A percentile compares a stretch with the other conserved stretches of the same genome.
Conservation (phyloP, 2,329 filamentous ascomycete species). For the Phialophora chinensis region DNA sequence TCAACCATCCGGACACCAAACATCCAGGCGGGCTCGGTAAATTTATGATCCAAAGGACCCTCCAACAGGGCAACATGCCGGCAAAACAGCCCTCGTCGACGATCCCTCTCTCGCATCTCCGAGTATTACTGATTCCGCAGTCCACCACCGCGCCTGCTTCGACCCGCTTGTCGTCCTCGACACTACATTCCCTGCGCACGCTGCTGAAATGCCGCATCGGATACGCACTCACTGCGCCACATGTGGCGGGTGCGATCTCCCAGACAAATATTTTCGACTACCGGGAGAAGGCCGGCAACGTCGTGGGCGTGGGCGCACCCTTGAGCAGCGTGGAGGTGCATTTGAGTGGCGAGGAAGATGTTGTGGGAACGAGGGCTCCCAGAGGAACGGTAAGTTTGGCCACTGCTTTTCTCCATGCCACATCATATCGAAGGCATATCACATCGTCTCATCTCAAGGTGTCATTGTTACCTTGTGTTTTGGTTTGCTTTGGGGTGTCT, state of each 20-base stretch:
- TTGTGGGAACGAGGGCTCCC: constrained; percentile 47
- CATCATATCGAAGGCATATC: background rate
- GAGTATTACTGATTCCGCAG: constrained; percentile 80
- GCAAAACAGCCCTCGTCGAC: constrained; percentile 62
- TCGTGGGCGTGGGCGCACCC: constrained; percentile 74
- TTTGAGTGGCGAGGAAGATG: constrained; percentile 53
- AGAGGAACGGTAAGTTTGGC: constrained; percentile 65
- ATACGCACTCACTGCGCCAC: constrained; percentile 80
- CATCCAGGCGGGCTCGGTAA: constrained; percentile 27
- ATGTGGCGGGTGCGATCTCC: constrained; percentile 85
- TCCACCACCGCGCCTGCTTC: constrained; percentile 65
- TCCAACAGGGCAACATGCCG: constrained; percentile 59
- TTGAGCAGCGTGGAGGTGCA: constrained; percentile 79
- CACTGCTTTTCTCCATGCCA: background rate
- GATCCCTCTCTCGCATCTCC: constrained; percentile 67
- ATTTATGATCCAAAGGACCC: constrained; percentile 57
- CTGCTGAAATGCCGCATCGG: constrained; percentile 80
- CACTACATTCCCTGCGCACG: constrained; percentile 80
- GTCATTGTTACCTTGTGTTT: background rate
- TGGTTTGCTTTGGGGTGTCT: background rate
- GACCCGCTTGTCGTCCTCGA: constrained; percentile 69
- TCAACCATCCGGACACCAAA: constrained; percentile 61
- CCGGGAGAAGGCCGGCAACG: constrained; percentile 57
- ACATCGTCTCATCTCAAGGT: background rate
- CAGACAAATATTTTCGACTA: constrained; percentile 93